These are phyloP conservation scores for Arachnopeziza araneosa DNA, from an alignment of 2,329 filamentous ascomycete species.

Conservation along the genomic window DNA sequence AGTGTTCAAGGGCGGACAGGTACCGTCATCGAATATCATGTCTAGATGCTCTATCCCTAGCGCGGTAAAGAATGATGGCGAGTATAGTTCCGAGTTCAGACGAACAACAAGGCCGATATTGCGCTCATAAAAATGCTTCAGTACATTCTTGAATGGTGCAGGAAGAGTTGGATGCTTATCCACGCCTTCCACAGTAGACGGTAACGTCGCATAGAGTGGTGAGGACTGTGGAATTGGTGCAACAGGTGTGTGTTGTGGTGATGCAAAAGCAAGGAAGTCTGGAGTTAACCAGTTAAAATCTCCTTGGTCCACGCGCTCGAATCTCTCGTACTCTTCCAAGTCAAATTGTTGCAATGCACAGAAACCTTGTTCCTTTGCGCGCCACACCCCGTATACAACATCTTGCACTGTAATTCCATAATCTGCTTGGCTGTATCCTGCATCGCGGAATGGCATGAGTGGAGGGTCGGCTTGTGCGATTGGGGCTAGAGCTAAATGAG, in stretches of 20 bases:
- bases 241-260: slow-evolving; percentile 77
- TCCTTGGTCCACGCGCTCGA: slow-evolving; percentile 92
- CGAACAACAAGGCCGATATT: slow-evolving; percentile 92
- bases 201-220: slow-evolving; percentile 67
- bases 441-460: slow-evolving; percentile 97
- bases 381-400: slow-evolving; percentile 97
- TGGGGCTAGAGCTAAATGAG: slow-evolving; percentile 88
- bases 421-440: slow-evolving; percentile 96
- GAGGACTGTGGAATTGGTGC: slow-evolving; percentile 67
- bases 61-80: slow-evolving; percentile 92
- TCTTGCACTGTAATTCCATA: slow-evolving; percentile 95
- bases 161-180: slow-evolving; percentile 66
- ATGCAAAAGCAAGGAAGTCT: slow-evolving; percentile 92
- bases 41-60: slow-evolving; percentile 93
- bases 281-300: slow-evolving; percentile 99
- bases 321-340: slow-evolving; percentile 94
- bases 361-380: slow-evolving; percentile 91
- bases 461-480: slow-evolving; percentile 96
- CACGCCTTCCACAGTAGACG: slow-evolving; percentile 69
- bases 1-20: slow-evolving; percentile 82
- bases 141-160: slow-evolving; percentile 89
- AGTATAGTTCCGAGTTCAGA: slow-evolving; percentile 93
- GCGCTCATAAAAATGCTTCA: slow-evolving; percentile 80
- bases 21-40: slow-evolving; percentile 99
- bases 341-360: slow-evolving; percentile 92